These are phyloP conservation scores for Triticum monococcum DNA, from an alignment of 176 grass and related monocot species.

Conservation along the genomic window DNA sequence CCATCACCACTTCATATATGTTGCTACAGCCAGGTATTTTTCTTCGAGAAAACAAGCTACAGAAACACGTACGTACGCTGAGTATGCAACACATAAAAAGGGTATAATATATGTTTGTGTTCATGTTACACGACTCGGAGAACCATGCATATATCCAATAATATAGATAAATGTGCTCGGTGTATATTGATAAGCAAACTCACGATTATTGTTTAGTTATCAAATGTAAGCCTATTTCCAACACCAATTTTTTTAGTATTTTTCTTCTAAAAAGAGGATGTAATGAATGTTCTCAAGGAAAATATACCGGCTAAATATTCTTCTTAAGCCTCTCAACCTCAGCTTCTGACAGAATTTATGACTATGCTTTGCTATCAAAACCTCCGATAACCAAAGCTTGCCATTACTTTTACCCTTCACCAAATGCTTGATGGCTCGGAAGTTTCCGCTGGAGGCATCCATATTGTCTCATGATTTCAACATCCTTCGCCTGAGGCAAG, in stretches of 20 bases:
- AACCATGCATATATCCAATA: neutral
- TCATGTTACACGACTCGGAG: neutral
- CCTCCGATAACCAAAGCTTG: neutral
- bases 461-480: neutral
- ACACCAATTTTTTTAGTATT: neutral
- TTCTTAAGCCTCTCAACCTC: neutral
- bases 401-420: neutral
- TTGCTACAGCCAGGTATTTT: neutral
- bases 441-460: neutral
- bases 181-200: neutral
- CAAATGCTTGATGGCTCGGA: neutral
- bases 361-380: neutral
- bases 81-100: neutral
- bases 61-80: neutral
- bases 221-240: neutral
- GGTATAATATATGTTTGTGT: neutral
- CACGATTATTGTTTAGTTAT: neutral
- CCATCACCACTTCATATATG: conserved; percentile 1
- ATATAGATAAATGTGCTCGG: neutral
- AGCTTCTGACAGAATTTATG: neutral
- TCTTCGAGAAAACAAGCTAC: neutral
- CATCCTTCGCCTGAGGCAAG: neutral
- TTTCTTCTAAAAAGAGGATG: neutral
- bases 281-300: neutral
- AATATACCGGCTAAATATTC: neutral